phyloP scores from a whole-genome alignment of 441 rosid species.

The Bocquillonia castaneifolia region DNA sequence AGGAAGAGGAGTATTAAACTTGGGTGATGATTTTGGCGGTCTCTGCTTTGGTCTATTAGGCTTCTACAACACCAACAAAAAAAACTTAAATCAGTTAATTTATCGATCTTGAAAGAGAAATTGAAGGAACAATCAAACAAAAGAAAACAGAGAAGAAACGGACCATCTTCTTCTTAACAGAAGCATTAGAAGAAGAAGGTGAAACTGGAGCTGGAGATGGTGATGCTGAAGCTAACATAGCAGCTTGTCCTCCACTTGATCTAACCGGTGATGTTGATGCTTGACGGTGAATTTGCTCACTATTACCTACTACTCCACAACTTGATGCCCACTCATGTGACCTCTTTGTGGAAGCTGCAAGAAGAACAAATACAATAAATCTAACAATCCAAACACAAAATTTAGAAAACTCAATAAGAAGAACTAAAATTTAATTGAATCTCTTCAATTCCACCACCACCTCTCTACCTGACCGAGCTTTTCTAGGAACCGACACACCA shows the following conservation, averaged over 20 bases:
- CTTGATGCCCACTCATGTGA: slow-evolving; percentile 81
- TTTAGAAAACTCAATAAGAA: background rate
- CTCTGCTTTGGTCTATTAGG: slow-evolving; percentile 63
- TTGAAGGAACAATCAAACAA: background rate
- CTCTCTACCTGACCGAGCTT: slow-evolving; percentile 99
- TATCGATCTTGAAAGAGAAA: slow-evolving; percentile 16
- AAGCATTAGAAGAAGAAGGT: slow-evolving; percentile 79
- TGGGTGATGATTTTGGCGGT: slow-evolving; percentile 58
- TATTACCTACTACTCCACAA: slow-evolving; percentile 53
- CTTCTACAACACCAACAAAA: slow-evolving; percentile 44
- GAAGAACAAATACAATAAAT: slow-evolving; percentile 20
- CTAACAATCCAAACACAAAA: slow-evolving; percentile 2
- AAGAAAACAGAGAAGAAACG: slow-evolving; percentile 5
- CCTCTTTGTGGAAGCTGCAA: slow-evolving; percentile 80
- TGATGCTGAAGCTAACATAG: slow-evolving; percentile 48
- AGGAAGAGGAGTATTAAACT: slow-evolving; percentile 28
- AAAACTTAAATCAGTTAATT: background rate
- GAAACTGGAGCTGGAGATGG: slow-evolving; percentile 70
- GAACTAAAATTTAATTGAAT: background rate
- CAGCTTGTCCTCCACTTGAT: slow-evolving; percentile 52
- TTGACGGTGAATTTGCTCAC: slow-evolving; percentile 69
- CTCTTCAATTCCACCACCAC: slow-evolving; percentile 45
- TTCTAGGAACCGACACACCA: slow-evolving; percentile 93
- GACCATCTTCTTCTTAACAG: slow-evolving; percentile 79
- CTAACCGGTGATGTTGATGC: slow-evolving; percentile 82